Base-by-base conservation (phyloP, 2,329 filamentous ascomycete species). In the Corinectria fuckeliana region DNA sequence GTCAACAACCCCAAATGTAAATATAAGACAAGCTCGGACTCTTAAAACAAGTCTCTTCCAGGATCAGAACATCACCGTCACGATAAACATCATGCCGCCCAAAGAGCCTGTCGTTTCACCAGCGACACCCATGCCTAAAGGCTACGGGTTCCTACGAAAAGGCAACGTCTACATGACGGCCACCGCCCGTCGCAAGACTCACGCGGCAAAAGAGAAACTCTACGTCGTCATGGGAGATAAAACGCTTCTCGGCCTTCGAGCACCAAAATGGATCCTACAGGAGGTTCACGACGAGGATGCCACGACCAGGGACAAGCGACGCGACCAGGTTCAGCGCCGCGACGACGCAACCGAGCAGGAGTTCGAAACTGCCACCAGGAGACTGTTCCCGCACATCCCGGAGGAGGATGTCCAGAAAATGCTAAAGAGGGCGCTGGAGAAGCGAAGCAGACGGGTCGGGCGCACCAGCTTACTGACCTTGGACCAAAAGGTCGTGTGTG, bases 61-160 rank as follows among this genome's bases (percentile, higher is more conserved):
- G 10, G 1, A 9, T 20, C 36, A 38, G 7, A 20, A 3, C 3
- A 28, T 3, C 2, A n/a, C 10, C 5, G 14, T 20, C 30, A 4
- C 11, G n/a, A 14, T 8, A n/a, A 5, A 11, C 3, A n/a, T 8
- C 20, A 58, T 41, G 11, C 10, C 51, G 16, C 30, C 44, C 4
- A 59, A 39, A 10, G 56, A 59, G 23, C 21, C 21, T 3, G 25
- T 25, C 7, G 56, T 59, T 14, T n/a, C 44, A 10, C 36, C 21
- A 2, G 18, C 20, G 10, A 25, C 45, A 5, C 56, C 56, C 13
- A 50, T 59, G 56, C 56, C 56, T 11, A 50, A 53, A 7, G 50
- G 50, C 26, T 58, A 58, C 23, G 56, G 56, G 5, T 58, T 58
- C 13, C 44, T 58, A 4, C 42, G 9, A n/a, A 58, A 58, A 18